Evolutionary conservation across 768 basidiomycete species (phyloP), one percentile per base, ranked within the genome.

Genomic region (Rhizopogon vinicolor): DNA sequence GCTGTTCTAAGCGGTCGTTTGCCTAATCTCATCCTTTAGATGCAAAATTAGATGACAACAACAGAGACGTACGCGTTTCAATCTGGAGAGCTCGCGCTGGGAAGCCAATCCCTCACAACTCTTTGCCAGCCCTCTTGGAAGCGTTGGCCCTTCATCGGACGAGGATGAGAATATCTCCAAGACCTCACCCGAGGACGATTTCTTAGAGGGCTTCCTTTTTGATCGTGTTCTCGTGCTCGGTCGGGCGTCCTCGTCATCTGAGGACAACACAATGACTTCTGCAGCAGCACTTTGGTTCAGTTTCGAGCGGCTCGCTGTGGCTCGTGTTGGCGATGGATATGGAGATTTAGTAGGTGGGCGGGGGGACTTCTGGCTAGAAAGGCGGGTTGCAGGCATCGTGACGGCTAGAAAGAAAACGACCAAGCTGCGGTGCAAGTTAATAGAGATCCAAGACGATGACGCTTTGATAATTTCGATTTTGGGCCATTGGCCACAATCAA

Each of bases 141-240:
- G 37, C 19, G 57, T 22, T 25, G 42, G 45, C 12, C 14, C 44
- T 4, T 82, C 82, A 14, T 84, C 83, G 28, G 80, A 80, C n/a
- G 81, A 82, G 2, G 80, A 80, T n/a, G 81, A 82, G 1, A 79
- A 80, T 53, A 84, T 79, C 63, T 84, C 82, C 49, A 84, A 77
- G 18, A 83, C 67, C 18, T 82, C 80, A 4, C 57, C 60, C 35
- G 56, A 56, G 55, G 42, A 54, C 18, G 44, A 51, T 42, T 53
- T 66, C 40, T 31, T 71, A 7, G 19, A 13, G 1, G 39, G 10
- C 16, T 60, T 60, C 1, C 1, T 33, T 22, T 57, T n/a, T 1
- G 58, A 40, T 35, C 52, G 62, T 46, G 62, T 68, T 7, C 61
- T 62, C 44, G 53, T 64, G 60, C 61, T 62, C 44, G 53, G 59